Conservation (phyloP, 306 rosid species). For the Prunus dulcis region DNA sequence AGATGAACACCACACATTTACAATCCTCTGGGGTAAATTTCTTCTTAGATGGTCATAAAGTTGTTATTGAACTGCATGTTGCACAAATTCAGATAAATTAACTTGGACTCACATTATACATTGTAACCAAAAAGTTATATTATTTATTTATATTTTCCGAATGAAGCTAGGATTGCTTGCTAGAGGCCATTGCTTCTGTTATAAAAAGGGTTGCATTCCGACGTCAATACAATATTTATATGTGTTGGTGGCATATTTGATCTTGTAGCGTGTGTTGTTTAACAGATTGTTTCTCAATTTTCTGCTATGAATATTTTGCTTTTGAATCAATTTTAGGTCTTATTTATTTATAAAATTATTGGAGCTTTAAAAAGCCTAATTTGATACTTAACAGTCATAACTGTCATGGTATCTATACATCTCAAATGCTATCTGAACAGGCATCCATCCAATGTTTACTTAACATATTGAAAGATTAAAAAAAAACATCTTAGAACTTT, state of each 20-base stretch:
- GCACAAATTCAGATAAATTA: no score
- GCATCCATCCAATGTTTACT: neutral
- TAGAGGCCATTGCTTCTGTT: neutral
- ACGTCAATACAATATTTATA: neutral
- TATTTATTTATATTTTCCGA: neutral
- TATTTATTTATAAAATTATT: neutral
- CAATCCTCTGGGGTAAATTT: neutral
- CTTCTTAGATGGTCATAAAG: neutral
- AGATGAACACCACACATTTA: neutral
- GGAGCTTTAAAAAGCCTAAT: neutral
- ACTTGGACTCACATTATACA: no score
- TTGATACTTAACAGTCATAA: neutral
- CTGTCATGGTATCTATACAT: neutral
- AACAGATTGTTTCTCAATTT: neutral
- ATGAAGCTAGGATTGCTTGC: neutral
- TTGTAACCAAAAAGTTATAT: neutral
- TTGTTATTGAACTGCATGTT: no score
- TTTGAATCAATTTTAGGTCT: neutral
- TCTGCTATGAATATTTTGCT: neutral
- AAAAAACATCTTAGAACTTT: neutral
- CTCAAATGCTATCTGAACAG: neutral
- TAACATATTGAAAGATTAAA: neutral
- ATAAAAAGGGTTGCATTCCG: neutral
- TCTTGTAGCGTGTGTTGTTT: neutral
- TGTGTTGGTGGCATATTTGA: neutral